These are phyloP conservation scores for Asterionellopsis glacialis DNA, from an alignment of 108 stramenopile species.

Conservation along the genomic window DNA sequence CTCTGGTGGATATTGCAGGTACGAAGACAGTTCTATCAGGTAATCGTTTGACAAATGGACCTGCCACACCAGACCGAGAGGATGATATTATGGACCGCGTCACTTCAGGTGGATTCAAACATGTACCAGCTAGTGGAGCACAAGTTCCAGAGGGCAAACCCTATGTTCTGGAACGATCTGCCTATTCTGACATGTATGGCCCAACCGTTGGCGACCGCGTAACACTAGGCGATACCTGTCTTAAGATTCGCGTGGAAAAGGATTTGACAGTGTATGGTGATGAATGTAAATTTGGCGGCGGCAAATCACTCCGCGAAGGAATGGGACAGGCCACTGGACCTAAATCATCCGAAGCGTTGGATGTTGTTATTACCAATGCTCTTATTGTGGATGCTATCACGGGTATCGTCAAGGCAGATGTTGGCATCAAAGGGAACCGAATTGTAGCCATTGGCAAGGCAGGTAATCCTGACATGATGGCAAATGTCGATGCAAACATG, in stretches of 20 bases:
- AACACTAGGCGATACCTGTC: slow-evolving; percentile 85
- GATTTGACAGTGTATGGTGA: slow-evolving; percentile 85
- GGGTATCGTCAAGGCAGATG: slow-evolving; percentile 91
- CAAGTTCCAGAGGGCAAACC: slow-evolving; percentile 31
- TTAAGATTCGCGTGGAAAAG: slow-evolving; percentile 77
- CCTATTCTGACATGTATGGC: slow-evolving; percentile 83
- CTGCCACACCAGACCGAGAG: slow-evolving; percentile 17
- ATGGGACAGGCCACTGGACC: slow-evolving; percentile 92
- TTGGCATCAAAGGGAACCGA: slow-evolving; percentile 87
- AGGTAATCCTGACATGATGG: slow-evolving; percentile 97
- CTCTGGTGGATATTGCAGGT: slow-evolving; percentile 87
- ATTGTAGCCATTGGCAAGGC: slow-evolving; percentile 98
- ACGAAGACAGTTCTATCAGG: slow-evolving; percentile 41
- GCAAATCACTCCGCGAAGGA: slow-evolving; percentile 97
- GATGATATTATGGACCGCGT: slow-evolving; percentile 59
- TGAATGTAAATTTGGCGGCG: slow-evolving; percentile 98
- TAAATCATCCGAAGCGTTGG: slow-evolving; percentile 61
- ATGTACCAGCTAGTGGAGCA: slow-evolving; percentile 22
- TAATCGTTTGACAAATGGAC: slow-evolving; percentile 61
- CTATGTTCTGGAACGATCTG: slow-evolving; percentile 34
- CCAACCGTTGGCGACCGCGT: slow-evolving; percentile 85
- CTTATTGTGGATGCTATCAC: slow-evolving; percentile 86
- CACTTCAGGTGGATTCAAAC: slow-evolving; percentile 25
- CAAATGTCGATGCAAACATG: slow-evolving; percentile 73
- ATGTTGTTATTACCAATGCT: slow-evolving; percentile 96